These are phyloP conservation scores for Ottelia alismoides DNA, from an alignment of 106 monocot species.

Conservation along the genomic window DNA sequence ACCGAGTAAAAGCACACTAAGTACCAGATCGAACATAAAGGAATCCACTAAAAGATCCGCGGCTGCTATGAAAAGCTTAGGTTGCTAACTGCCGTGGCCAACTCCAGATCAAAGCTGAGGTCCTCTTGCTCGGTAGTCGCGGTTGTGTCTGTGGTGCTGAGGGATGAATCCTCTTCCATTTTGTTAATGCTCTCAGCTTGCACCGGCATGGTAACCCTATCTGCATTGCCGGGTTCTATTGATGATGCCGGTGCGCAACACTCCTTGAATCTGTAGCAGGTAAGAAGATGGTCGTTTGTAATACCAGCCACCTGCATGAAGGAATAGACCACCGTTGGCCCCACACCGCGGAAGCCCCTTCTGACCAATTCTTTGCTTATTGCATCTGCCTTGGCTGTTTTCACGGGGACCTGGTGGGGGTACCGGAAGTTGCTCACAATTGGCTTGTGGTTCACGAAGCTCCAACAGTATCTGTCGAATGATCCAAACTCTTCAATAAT, in stretches of 20 bases:
- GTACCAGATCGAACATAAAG: too few relatives aligned
- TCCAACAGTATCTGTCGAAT: slow-evolving; percentile 14
- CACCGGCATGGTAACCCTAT: too few relatives aligned
- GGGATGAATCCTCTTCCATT: slow-evolving; percentile 3
- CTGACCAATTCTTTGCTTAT: slow-evolving; percentile 16
- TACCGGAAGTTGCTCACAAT: slow-evolving; percentile 11
- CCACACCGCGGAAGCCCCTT: slow-evolving; percentile 17
- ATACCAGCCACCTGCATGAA: slow-evolving; percentile 16
- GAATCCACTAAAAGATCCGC: too few relatives aligned
- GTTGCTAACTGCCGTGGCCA: slow-evolving; percentile 1
- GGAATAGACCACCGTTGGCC: slow-evolving; percentile 15
- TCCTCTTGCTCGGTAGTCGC: neutral
- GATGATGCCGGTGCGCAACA: slow-evolving; percentile 1
- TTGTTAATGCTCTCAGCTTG: too few relatives aligned
- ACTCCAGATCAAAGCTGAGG: slow-evolving; percentile 5
- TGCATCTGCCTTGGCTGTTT: slow-evolving; percentile 10
- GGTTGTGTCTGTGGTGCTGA: neutral
- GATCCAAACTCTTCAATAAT: slow-evolving; percentile 11
- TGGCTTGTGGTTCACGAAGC: slow-evolving; percentile 12
- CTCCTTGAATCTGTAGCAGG: slow-evolving; percentile 14
- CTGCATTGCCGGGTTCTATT: too few relatives aligned
- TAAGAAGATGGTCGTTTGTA: slow-evolving; percentile 15
- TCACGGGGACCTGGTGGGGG: slow-evolving; percentile 11
- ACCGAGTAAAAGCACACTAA: too few relatives aligned
- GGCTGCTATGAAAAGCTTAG: slow-evolving; percentile 4